phyloP scores from a whole-genome alignment of 257 asterid species.

The Solanum rostratum region DNA sequence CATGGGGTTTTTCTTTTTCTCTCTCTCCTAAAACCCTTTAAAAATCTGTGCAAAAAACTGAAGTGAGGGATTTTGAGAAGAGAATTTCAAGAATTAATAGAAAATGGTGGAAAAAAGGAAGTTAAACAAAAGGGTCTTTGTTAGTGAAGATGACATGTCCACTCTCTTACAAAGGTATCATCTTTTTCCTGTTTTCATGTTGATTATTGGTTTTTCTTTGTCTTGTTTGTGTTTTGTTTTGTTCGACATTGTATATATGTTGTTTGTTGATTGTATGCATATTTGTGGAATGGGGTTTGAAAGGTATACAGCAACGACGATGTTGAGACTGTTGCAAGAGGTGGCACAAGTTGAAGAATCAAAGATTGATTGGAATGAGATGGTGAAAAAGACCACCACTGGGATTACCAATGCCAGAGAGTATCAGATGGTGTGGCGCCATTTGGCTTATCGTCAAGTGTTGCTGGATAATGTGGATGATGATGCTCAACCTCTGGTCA shows the following conservation, averaged over 20 bases:
- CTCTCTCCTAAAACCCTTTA: neutral
- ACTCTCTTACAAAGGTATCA: slow-evolving; percentile 45
- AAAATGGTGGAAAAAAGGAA: slow-evolving; percentile 47
- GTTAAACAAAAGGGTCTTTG: slow-evolving; percentile 37
- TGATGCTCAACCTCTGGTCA: slow-evolving; percentile 42
- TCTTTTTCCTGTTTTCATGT: neutral
- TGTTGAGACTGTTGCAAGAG: slow-evolving; percentile 63
- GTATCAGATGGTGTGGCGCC: slow-evolving; percentile 82
- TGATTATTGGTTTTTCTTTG: neutral
- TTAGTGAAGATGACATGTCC: slow-evolving; percentile 48
- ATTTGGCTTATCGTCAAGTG: slow-evolving; percentile 62
- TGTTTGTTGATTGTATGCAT: neutral
- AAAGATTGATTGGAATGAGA: slow-evolving; percentile 63
- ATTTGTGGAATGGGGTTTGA: neutral
- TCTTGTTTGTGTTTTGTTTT: neutral
- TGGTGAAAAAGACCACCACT: slow-evolving; percentile 56
- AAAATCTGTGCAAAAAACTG: neutral
- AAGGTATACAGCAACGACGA: slow-evolving; percentile 53
- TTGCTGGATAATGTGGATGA: slow-evolving; percentile 34
- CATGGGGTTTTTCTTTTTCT: neutral
- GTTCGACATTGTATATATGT: neutral
- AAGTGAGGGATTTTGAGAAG: neutral
- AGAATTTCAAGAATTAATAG: neutral
- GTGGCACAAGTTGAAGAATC: slow-evolving; percentile 43
- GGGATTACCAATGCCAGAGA: slow-evolving; percentile 72